These are phyloP conservation scores for Penicillium psychrosexuale DNA, from an alignment of 2,329 filamentous ascomycete species.

Conservation along the genomic window DNA sequence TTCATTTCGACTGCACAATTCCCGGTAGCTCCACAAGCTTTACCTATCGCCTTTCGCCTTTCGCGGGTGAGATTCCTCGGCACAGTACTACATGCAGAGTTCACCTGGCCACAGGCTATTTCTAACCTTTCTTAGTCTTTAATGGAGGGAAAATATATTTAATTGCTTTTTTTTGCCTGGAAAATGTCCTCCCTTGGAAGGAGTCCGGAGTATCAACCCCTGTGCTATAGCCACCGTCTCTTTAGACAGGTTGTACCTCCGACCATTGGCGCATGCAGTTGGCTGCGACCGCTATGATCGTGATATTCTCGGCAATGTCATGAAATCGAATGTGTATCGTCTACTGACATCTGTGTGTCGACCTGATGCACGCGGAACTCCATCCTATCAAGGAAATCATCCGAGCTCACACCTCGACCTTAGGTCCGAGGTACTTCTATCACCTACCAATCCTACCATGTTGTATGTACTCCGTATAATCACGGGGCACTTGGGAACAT, in stretches of 20 bases:
- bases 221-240: slow-evolving; percentile 15
- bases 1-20: slow-evolving; percentile 4
- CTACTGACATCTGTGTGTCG: neutral
- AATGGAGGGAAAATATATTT: neutral
- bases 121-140: neutral
- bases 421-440: neutral
- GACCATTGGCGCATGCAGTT: slow-evolving; percentile 24
- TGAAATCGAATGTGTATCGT: neutral
- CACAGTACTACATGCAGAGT: slow-evolving; percentile 16
- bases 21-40: slow-evolving; percentile 17
- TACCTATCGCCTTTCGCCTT: slow-evolving; percentile 2
- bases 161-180: neutral
- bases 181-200: neutral
- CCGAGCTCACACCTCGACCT: slow-evolving; percentile 4
- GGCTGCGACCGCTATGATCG: slow-evolving; percentile 16
- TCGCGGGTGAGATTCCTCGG: slow-evolving; percentile 10
- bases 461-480: neutral
- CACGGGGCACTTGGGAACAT: neutral
- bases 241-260: slow-evolving; percentile 14
- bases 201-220: slow-evolving; percentile 2
- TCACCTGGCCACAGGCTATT: slow-evolving; percentile 2
- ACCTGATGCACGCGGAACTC: slow-evolving; percentile 13
- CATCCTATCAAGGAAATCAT: slow-evolving; percentile 20
- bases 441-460: neutral
- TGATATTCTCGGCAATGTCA: slow-evolving; percentile 13